Evolutionary conservation across 169 alveolate species (phyloP), one percentile per base, ranked within the genome.

Genomic region (Plasmodium gaboni): DNA sequence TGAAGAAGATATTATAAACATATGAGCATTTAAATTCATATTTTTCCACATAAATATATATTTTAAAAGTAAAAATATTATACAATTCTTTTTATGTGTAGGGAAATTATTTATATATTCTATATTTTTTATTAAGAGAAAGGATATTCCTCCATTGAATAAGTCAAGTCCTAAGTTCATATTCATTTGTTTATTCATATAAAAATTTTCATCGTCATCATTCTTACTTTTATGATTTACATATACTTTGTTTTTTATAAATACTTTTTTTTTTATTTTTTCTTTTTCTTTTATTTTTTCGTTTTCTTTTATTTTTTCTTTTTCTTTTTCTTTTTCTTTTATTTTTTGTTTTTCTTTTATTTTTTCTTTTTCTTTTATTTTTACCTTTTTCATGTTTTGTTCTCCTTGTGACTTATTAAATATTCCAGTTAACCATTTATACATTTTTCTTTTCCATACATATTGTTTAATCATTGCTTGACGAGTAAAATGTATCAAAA

Each of bases 31-130:
- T 38, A 80, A 67, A 53, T 80, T 80, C 38, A 80, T 42, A n/a
- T 80, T 44, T 57, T 67, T 80, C 90, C 90, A 80, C 26, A 80
- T 44, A 70, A 10, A 80, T 22, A 80, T 48, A 80, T 67, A 80
- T 48, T 80, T 80, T 55, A 80, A 46, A 2, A 80, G 44, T 57
- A 80, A 67, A 57, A 67, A 69, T 32, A 80, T 44, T 46, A 80
- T 80, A 28, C 90, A 80, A 12, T 70, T 57, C 22, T 67, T 80
- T 53, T 70, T 80, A 7, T 67, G 60, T 22, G 10, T 12, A 3
- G 90, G 26, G 12, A 80, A 70, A 6, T 50, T 70, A 44, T 65
- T 64, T 46, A 80, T 57, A 28, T 53, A 32, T 4, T 61, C 71
- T 9, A 80, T 26, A 24, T 80, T 80, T 53, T 80, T 80, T 38